These are phyloP conservation scores for Suhomyces panamericanus DNA, from an alignment of 1,139 yeast genomes.

Conservation along the genomic window DNA sequence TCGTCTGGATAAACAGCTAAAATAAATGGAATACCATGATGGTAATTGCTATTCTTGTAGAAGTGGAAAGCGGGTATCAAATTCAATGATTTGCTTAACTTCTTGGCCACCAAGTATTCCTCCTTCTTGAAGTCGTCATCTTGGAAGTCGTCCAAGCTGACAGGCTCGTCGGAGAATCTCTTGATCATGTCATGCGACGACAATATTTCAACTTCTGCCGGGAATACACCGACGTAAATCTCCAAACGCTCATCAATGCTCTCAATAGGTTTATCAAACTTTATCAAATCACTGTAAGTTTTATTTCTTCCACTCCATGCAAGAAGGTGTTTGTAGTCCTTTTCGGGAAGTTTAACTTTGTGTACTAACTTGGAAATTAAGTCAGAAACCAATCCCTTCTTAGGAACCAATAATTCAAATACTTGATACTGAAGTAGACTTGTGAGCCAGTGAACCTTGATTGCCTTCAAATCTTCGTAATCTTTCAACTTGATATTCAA, in stretches of 20 bases:
- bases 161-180: slow-evolving; percentile 25
- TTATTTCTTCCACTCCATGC: slow-evolving; percentile 56
- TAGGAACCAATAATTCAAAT: slow-evolving; percentile 69
- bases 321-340: slow-evolving; percentile 52
- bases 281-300: slow-evolving; percentile 39
- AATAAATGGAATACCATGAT: slow-evolving; percentile 88
- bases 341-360: slow-evolving; percentile 54
- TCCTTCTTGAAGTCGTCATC: slow-evolving; percentile 24
- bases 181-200: slow-evolving; percentile 40
- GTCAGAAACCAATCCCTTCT: slow-evolving; percentile 55
- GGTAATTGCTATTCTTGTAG: slow-evolving; percentile 63
- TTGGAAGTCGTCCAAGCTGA: slow-evolving; percentile 24
- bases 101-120: slow-evolving; percentile 32
- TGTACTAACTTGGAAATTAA: slow-evolving; percentile 56
- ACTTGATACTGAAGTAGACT: slow-evolving; percentile 64
- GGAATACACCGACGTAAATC: slow-evolving; percentile 46
- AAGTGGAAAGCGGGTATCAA: slow-evolving; percentile 65
- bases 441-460: slow-evolving; percentile 65
- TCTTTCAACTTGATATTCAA: slow-evolving; percentile 74
- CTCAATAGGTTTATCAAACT: slow-evolving; percentile 39
- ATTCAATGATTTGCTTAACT: slow-evolving; percentile 40
- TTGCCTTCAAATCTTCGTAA: slow-evolving; percentile 69
- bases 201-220: slow-evolving; percentile 45
- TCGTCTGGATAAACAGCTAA: slow-evolving; percentile 71
- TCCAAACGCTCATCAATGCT: slow-evolving; percentile 37